Evolutionary conservation across 2,329 filamentous ascomycete species (phyloP), one percentile per base, ranked within the genome.

Genomic region (Bipolaris victoriae): DNA sequence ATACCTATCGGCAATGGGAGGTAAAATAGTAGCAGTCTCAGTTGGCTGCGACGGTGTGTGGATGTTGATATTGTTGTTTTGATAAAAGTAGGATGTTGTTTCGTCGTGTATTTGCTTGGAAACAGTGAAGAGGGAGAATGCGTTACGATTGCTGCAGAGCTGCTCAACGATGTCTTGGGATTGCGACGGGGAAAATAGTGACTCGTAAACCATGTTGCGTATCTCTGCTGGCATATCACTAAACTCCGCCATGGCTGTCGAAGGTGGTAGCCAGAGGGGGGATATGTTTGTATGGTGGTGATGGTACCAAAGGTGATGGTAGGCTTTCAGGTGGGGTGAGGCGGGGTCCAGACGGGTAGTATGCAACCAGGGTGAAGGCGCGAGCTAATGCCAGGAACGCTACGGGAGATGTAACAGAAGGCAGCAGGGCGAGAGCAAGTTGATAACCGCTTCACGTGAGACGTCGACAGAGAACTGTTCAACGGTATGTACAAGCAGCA

Each of bases 61-160:
- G 46, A 66, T 18, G 13, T 13, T 24, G 20, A 67, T 60, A 20
- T 26, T 1, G 31, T 59, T 64, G 11, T 65, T 43, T 22, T 67
- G 53, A 57, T 70, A 70, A 43, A 67, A 70, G 54, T 65, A 64
- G 7, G 68, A 64, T 1, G 63, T 51, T 7, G 62, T 58, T 51
- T 72, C 68, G 3, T 57, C 6, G 31, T 68, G 60, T 3, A 70
- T 7, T 18, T 57, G 50, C 29, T 55, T 58, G 16, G 61, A 70
- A 44, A 63, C 57, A 9, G 29, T 36, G 49, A 69, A 60, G 5
- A 70, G 11, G 5, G 58, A 57, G 7, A 65, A 49, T 7, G 39
- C 37, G 15, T 56, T 35, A 24, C 22, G 4, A 35, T n/a, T 24
- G 36, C n/a, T 15, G 36, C 26, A 31, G 22, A 29, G 39, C 11